A percentile compares a stretch with the other conserved stretches of the same genome.
Conservation (phyloP, 495 filamentous ascomycete genomes). For the Penicillium pancosmium region DNA sequence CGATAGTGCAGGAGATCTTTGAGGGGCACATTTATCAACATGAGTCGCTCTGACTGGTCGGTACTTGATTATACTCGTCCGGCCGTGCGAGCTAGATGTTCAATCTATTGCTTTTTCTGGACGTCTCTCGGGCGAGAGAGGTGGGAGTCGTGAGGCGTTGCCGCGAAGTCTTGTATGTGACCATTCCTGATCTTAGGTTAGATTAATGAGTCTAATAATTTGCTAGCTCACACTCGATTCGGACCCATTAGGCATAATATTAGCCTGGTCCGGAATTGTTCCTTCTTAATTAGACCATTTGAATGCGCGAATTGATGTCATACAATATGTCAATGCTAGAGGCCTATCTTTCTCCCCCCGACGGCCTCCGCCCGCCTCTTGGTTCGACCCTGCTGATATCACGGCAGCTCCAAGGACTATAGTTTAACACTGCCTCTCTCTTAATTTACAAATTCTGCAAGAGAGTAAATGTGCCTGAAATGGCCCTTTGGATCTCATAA, state of each 20-base stretch:
- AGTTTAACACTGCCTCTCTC: too few relatives aligned
- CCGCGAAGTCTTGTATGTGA: neutral
- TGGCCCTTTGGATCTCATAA: neutral
- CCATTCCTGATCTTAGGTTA: neutral
- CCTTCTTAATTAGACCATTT: too few relatives aligned
- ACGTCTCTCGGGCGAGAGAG: constrained; percentile 29
- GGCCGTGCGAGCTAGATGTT: neutral
- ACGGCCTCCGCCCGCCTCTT: too few relatives aligned
- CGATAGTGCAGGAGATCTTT: constrained; percentile 24
- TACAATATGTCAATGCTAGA: too few relatives aligned
- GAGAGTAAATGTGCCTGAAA: too few relatives aligned
- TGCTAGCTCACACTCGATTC: neutral
- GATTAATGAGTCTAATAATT: neutral
- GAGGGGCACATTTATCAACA: neutral
- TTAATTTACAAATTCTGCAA: neutral
- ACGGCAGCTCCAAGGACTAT: too few relatives aligned
- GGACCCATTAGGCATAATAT: neutral
- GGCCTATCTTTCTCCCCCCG: too few relatives aligned
- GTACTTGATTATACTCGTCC: constrained; percentile 7
- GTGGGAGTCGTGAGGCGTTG: constrained; percentile 4
- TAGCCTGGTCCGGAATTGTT: too few relatives aligned
- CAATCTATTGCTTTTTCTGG: neutral
- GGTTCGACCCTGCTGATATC: too few relatives aligned
- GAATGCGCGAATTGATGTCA: too few relatives aligned
- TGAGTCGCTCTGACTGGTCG: constrained; percentile 4